These are phyloP conservation scores for Salicornia ramosissima DNA, from an alignment of 148 eudicot species.

Conservation along the genomic window DNA sequence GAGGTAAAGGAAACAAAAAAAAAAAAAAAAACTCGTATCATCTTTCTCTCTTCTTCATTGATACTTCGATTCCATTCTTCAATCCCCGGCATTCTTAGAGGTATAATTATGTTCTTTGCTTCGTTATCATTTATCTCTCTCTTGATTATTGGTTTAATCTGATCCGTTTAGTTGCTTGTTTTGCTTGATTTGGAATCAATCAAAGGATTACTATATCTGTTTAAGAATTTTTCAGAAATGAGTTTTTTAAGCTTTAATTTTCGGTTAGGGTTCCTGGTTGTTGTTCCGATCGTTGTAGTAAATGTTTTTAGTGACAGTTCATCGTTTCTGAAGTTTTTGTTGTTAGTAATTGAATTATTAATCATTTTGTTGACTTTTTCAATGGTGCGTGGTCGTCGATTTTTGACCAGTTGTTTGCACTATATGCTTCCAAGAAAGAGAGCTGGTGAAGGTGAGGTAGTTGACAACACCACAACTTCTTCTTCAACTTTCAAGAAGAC, in stretches of 20 bases:
- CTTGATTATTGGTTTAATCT: slow-evolving; percentile 13
- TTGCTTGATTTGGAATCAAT: slow-evolving; percentile 20
- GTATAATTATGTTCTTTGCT: slow-evolving; percentile 25
- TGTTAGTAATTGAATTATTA: background rate
- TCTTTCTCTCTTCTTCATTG: background rate
- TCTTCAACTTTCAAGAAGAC: slow-evolving; percentile 36
- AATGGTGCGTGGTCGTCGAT: slow-evolving; percentile 33
- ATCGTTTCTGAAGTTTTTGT: slow-evolving; percentile 27
- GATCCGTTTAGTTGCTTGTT: slow-evolving; percentile 18
- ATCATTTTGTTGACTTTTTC: slow-evolving; percentile 2
- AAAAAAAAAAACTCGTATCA: background rate
- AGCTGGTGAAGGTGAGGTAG: slow-evolving; percentile 48
- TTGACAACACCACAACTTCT: slow-evolving; percentile 30
- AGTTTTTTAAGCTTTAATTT: slow-evolving; percentile 19
- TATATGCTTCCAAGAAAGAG: slow-evolving; percentile 87
- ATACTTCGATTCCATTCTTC: slow-evolving; percentile 30
- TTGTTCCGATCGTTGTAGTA: slow-evolving; percentile 26
- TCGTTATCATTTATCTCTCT: background rate
- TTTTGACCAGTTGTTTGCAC: slow-evolving; percentile 58
- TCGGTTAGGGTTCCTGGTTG: slow-evolving; percentile 29
- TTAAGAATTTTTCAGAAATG: slow-evolving; percentile 2
- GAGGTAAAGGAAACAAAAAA: background rate
- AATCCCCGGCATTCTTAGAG: slow-evolving; percentile 36
- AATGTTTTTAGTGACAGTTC: slow-evolving; percentile 20
- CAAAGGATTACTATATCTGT: background rate